Evolutionary conservation across 352 stramenopile genomes (phyloP).

Genomic region (Stramenopiles sp.): DNA sequence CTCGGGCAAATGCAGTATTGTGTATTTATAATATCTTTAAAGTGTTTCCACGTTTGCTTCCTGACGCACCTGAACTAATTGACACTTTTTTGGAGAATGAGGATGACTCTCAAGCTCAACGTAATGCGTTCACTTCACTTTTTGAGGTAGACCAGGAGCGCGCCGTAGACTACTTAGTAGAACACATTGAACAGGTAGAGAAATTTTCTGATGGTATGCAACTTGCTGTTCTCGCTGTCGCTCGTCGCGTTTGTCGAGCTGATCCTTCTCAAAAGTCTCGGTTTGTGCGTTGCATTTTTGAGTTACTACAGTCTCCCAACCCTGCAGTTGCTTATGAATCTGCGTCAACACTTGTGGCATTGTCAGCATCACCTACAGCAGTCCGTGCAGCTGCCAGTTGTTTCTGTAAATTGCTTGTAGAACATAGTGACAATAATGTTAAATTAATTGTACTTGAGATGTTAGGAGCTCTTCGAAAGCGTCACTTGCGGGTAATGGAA

Average conservation of each 20-base stretch:
- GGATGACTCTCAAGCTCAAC: conserved; percentile 54
- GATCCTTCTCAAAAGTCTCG: conserved; percentile 89
- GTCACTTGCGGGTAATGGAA: conserved; percentile 57
- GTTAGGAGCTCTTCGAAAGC: conserved; percentile 78
- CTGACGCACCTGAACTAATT: conserved; percentile 89
- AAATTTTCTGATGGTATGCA: conserved; percentile 90
- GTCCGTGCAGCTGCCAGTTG: conserved; percentile 79
- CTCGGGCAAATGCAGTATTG: conserved; percentile 80
- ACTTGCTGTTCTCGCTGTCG: conserved; percentile 93
- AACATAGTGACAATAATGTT: conserved; percentile 98
- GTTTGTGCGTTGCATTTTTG: conserved; percentile 91
- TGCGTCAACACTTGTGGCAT: conserved; percentile 86
- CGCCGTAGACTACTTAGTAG: conserved; percentile 84
- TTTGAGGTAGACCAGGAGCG: conserved; percentile 86
- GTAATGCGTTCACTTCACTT: conserved; percentile 97
- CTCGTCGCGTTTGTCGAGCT: conserved; percentile 59
- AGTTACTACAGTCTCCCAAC: conserved; percentile 49
- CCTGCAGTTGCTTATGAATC: conserved; percentile 74
- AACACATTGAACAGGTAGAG: conserved; percentile 67
- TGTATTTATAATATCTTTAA: conserved; percentile 91
- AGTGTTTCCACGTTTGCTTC: conserved; percentile 62
- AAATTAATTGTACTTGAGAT: conserved; percentile 97
- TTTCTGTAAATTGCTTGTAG: conserved; percentile 82
- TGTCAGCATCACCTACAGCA: conserved; percentile 84
- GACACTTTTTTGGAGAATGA: conserved; percentile 63